phyloP scores from a whole-genome alignment of 2,329 filamentous ascomycete species.

The Penicillium hordei region DNA sequence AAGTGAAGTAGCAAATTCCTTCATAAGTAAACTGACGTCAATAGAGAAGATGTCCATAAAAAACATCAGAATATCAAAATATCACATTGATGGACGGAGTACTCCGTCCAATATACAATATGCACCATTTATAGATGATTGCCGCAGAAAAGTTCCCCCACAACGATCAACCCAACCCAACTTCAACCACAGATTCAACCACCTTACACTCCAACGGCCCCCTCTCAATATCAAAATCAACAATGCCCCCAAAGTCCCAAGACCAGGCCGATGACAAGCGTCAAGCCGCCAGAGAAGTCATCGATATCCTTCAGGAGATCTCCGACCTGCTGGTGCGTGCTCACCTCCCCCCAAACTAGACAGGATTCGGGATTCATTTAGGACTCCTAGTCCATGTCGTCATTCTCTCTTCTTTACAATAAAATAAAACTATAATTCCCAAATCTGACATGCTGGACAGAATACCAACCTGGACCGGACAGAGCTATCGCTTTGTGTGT shows the following conservation, averaged over 20 bases:
- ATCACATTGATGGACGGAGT: not conserved
- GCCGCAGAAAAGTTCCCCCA: not conserved
- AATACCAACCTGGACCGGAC: constrained; percentile 91
- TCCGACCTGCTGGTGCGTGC: constrained; percentile 46
- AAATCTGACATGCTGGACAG: constrained; percentile 48
- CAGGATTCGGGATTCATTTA: not conserved
- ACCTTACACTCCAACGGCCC: not conserved
- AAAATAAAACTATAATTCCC: not conserved
- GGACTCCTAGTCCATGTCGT: not conserved
- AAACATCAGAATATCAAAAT: not conserved
- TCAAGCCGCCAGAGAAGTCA: constrained; percentile 51
- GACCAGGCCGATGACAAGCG: constrained; percentile 47
- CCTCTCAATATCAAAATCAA: constrained; percentile 4
- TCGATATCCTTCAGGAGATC: constrained; percentile 53
- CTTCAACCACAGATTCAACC: not conserved
- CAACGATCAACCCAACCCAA: constrained; percentile 6
- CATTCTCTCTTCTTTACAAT: not conserved
- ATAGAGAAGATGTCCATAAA: not conserved
- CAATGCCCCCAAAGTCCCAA: constrained; percentile 36
- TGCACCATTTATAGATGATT: not conserved
- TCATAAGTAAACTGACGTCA: not conserved
- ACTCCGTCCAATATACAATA: not conserved
- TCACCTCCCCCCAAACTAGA: constrained; percentile 7
- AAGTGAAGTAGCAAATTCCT: not conserved
- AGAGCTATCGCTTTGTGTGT: constrained; percentile 91